Conservation (phyloP, 192 early-diverging fungal species). For the Coemansia sp. region DNA sequence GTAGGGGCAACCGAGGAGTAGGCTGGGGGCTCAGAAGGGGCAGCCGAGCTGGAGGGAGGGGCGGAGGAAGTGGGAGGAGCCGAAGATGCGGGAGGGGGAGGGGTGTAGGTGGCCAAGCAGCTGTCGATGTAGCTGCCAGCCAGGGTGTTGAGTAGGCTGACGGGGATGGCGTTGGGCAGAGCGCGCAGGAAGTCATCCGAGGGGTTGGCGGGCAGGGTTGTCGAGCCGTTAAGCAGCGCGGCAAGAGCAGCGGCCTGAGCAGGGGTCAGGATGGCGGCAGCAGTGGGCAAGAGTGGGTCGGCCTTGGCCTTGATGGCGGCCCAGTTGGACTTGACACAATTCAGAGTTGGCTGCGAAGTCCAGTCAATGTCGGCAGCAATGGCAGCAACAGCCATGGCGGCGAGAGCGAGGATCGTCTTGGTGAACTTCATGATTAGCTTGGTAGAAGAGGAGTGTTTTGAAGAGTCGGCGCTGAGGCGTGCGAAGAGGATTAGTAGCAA, state of each 20-base stretch:
- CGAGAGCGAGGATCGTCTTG: slow-evolving; percentile 54
- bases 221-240: slow-evolving; percentile 20
- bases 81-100: neutral
- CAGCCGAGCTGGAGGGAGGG: slow-evolving; percentile 6
- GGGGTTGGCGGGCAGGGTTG: slow-evolving; percentile 33
- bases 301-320: slow-evolving; percentile 34
- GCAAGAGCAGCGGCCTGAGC: slow-evolving; percentile 22
- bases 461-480: neutral
- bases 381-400: slow-evolving; percentile 40
- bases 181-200: slow-evolving; percentile 35
- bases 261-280: slow-evolving; percentile 16
- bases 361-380: slow-evolving; percentile 47
- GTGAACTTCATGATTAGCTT: slow-evolving; percentile 44
- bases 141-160: slow-evolving; percentile 30
- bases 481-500: neutral
- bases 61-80: slow-evolving; percentile 6
- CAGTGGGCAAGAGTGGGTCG: slow-evolving; percentile 35
- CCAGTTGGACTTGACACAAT: slow-evolving; percentile 49
- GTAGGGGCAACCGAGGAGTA: slow-evolving; percentile 7
- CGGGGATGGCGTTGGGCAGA: slow-evolving; percentile 35
- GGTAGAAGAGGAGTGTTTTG: neutral
- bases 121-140: slow-evolving; percentile 25
- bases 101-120: slow-evolving; percentile 27
- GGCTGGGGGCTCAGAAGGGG: slow-evolving; percentile 12
- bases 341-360: slow-evolving; percentile 36